These are phyloP conservation scores for Rosellinia necatrix DNA, from an alignment of 2,329 filamentous ascomycete species.

Conservation along the genomic window DNA sequence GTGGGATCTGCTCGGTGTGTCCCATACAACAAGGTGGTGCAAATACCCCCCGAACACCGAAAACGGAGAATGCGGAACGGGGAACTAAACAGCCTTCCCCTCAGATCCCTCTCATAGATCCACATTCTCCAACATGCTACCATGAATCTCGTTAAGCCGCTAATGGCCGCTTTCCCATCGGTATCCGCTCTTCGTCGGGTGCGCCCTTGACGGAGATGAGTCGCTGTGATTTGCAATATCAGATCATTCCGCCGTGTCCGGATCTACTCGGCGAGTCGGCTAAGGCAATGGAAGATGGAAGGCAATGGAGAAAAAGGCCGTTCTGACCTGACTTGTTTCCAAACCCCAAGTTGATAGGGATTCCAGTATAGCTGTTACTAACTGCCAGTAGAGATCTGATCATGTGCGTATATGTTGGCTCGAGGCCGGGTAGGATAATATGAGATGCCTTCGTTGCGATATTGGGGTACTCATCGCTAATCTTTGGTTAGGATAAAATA, in stretches of 20 bases:
- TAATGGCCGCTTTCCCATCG: not conserved
- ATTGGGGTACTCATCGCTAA: no score
- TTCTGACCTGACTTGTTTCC: not conserved
- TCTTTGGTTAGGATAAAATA: no score
- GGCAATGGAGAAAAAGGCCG: not conserved
- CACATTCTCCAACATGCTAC: conserved; percentile 2
- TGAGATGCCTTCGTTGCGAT: no score
- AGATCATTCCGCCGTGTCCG: not conserved
- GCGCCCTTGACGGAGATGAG: no score
- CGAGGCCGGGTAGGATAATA: no score
- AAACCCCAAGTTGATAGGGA: no score
- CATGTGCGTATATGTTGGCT: no score
- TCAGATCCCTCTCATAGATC: not conserved
- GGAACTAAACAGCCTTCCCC: conserved; percentile 5
- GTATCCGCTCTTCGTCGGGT: no score
- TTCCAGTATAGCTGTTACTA: no score
- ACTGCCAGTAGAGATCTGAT: no score
- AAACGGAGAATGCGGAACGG: conserved; percentile 14
- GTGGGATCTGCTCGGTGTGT: not conserved
- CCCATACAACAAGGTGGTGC: conserved; percentile 1
- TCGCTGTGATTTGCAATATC: no score
- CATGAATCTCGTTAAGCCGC: no score
- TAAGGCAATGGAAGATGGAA: not conserved
- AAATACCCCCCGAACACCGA: conserved; percentile 9
- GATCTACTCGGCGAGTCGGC: not conserved